These are phyloP conservation scores for Epichloe uncinata DNA, from an alignment of 2,329 filamentous ascomycete genomes.

Conservation along the genomic window DNA sequence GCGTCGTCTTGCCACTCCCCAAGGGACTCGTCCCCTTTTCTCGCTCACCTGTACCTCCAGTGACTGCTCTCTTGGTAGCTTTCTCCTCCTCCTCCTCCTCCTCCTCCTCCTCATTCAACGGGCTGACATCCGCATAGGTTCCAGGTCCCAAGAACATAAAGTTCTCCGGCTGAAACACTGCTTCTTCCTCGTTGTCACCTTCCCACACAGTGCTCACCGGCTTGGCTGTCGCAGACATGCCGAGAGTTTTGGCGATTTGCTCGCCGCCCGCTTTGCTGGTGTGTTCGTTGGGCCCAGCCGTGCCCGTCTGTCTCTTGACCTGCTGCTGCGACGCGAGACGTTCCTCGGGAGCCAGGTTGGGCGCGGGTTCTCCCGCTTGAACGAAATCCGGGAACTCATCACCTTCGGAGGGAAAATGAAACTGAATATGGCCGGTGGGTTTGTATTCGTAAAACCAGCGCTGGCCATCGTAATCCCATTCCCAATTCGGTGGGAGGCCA, in stretches of 20 bases:
- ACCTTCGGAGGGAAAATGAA: conserved; percentile 41
- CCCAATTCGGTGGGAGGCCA: conserved; percentile 39
- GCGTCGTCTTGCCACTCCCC: conserved; percentile 17
- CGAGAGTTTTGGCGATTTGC: conserved; percentile 7
- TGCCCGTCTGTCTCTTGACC: conserved; percentile 22
- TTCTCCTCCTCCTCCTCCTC: conserved; percentile 24
- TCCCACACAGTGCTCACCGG: conserved; percentile 22
- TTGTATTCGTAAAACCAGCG: conserved; percentile 47
- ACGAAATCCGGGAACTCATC: conserved; percentile 45
- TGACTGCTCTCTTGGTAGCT: conserved; percentile 9
- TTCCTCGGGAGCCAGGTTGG: conserved; percentile 37
- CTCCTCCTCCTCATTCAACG: conserved; percentile 27
- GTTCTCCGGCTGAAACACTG: conserved; percentile 37
- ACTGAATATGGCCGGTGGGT: conserved; percentile 40
- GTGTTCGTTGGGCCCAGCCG: neutral
- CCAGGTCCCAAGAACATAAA: conserved; percentile 40
- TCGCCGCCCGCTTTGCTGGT: conserved; percentile 1
- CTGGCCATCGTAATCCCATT: conserved; percentile 41
- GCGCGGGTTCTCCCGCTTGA: conserved; percentile 22
- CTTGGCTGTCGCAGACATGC: conserved; percentile 21
- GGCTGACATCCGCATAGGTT: conserved; percentile 31
- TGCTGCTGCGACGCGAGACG: conserved; percentile 39
- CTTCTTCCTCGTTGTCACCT: conserved; percentile 18
- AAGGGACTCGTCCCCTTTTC: conserved; percentile 16
- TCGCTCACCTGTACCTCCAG: conserved; percentile 10